phyloP scores from a whole-genome alignment of 2,329 filamentous ascomycete species.

The Catunica adiposa region DNA sequence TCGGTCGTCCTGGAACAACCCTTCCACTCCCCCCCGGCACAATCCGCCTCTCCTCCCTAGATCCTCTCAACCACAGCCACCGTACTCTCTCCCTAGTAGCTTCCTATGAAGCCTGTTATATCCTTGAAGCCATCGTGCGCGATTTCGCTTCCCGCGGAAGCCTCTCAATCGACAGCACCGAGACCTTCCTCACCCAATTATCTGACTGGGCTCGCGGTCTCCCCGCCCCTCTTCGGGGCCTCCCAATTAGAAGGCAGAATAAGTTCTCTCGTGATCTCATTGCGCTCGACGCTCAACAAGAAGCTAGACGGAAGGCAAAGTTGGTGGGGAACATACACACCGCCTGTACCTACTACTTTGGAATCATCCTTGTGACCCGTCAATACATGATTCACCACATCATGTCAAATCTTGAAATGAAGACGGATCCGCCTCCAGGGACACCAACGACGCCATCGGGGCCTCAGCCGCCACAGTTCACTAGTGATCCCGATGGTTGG shows the following conservation, averaged over 20 bases:
- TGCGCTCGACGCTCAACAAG: not conserved
- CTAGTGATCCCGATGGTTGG: conserved; percentile 1
- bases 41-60: not conserved
- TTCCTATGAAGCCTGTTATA: conserved; percentile 10
- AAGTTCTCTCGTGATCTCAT: not conserved
- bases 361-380: conserved; percentile 15
- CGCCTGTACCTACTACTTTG: conserved; percentile 16
- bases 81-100: conserved; percentile 9
- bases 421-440: conserved; percentile 15
- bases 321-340: conserved; percentile 14
- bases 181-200: conserved; percentile 9
- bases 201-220: conserved; percentile 7
- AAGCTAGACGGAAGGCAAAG: not conserved
- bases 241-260: not conserved
- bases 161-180: conserved; percentile 2
- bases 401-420: conserved; percentile 10
- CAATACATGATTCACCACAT: conserved; percentile 15
- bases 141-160: conserved; percentile 7
- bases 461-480: not conserved
- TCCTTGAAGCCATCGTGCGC: conserved; percentile 12
- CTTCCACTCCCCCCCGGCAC: conserved; percentile 2
- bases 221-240: not conserved
- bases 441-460: not conserved
- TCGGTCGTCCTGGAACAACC: conserved; percentile 13
- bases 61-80: not conserved